Evolutionary conservation across 192 early-diverging fungal genomes (phyloP), one percentile per base, ranked within the genome.

Genomic region (Coemansia reversa): DNA sequence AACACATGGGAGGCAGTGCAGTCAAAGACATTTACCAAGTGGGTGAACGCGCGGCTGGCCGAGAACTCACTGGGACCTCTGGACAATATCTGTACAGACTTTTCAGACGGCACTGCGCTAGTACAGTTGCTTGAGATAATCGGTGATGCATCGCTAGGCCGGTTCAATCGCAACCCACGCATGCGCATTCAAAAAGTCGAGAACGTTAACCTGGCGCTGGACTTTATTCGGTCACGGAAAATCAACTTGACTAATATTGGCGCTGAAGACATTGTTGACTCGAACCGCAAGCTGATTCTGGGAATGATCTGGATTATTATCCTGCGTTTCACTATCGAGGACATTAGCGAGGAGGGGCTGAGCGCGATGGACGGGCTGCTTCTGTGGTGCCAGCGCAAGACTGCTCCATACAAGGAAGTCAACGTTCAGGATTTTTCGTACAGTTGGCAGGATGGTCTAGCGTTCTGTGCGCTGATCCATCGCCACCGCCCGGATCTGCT

Each of bases 231-330:
- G 33, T 84, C 84, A 22, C 86, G 94, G 56, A 91, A 89, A 49
- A 91, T 98, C 49, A 76, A 84, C 25, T 79, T 98, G 32, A 97
- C 94, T 55, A 98, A 98, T 77, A 97, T 97, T 85, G 96, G 96
- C 29, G 91, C 94, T 57, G 96, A 98, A 73, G 96, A 98, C 85
- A 97, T 98, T 72, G 94, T 96, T 20, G 94, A 97, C 72, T 76
- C 84, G 7, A 97, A 96, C 81, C 62, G 75, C 32, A 98, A 97
- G 83, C 86, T 98, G 65, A 90, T 94, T 60, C 81, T 98, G 14
- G 96, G 96, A 16, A 87, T 98, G 86, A 92, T 98, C 62, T 98
- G 96, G 96, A 93, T 89, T 7, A 91, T 98, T 66, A 98, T 98
- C 82, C 84, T 98, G 65, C 87, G 96, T 65, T 98, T 98, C 72